These are phyloP conservation scores for Erythrobasidium hasegawianum DNA, from an alignment of 1,284 basidiomycete genomes.

Conservation along the genomic window DNA sequence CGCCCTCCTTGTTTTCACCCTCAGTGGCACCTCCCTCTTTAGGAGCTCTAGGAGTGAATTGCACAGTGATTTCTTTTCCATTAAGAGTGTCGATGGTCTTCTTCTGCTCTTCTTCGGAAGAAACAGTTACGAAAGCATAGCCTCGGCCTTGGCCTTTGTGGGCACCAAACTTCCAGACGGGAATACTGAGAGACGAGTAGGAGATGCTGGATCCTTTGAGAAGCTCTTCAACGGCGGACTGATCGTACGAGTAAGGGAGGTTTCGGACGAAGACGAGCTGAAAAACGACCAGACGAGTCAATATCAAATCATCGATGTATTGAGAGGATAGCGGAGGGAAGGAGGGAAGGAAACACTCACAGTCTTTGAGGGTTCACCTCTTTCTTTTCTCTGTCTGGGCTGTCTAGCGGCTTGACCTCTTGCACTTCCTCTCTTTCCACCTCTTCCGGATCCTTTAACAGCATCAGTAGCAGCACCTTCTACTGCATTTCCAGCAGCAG, in stretches of 20 bases:
- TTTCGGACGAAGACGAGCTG: constrained; percentile 40
- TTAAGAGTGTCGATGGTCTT: constrained; percentile 38
- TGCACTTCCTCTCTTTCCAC: constrained; percentile 11
- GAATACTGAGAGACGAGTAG: constrained; percentile 27
- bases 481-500: constrained; percentile 2
- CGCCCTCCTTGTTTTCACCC: too few relatives aligned
- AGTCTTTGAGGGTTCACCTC: constrained; percentile 32
- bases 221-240: constrained; percentile 34
- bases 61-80: constrained; percentile 36
- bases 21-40: too few relatives aligned
- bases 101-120: constrained; percentile 37
- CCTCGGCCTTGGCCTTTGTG: constrained; percentile 36
- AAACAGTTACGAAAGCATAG: constrained; percentile 41
- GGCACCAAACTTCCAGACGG: constrained; percentile 36
- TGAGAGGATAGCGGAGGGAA: background rate
- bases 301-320: too few relatives aligned
- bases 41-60: constrained; percentile 1
- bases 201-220: constrained; percentile 12
- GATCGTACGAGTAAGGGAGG: constrained; percentile 35
- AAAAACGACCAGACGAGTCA: too few relatives aligned
- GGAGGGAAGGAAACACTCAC: too few relatives aligned
- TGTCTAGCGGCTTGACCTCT: constrained; percentile 5
- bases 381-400: constrained; percentile 35
- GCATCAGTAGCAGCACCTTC: background rate
- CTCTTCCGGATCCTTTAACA: constrained; percentile 2